Base-by-base conservation (phyloP, 192 early-diverging fungal genomes). In the Coemansia sp. region DNA sequence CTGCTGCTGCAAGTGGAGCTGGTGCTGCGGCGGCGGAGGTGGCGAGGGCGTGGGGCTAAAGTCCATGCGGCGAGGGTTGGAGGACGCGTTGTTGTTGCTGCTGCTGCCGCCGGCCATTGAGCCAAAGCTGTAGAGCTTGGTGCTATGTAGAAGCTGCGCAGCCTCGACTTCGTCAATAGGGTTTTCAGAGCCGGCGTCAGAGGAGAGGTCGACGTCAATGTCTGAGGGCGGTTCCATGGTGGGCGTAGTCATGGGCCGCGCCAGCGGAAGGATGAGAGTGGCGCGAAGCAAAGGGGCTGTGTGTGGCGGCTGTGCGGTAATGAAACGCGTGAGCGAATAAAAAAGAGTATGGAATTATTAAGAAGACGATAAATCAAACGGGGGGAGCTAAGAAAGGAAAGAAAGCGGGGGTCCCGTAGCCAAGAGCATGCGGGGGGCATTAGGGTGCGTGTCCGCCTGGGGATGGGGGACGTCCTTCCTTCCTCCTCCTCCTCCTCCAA, bases 21-120 rank as follows among this genome's bases (percentile, higher is more conserved):
- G 62, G 41, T 1, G 27, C 27, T 27, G 27, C 46, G 29, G 70
- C 64, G 63, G 50, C 11, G 78, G 72, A 39, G 69, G 72, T 12
- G 78, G 80, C 66, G 80, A 76, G 25, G 80, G 80, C 36, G 80
- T 72, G 6, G 80, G 80, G 42, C 80, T 82, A 65, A 82, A 82
- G 59, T 82, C 80, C 80, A 82, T 82, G 58, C 80, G 80, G 59
- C 75, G 80, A 32, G 41, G 57, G 68, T 46, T 48, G 44, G 68
- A 31, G 21, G 53, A 32, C 27, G 25, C 10, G 29, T 10, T 14
- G 53, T 12, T 48, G 46, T 23, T 58, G 42, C 59, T 64, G 53
- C 14, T 32, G 53, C 19, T 48, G 46, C n/a, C n/a, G 27, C 59
- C 59, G 39, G 39, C 42, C 50, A 45, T 57, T 23, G 70, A 55